Percentiles rank a stretch among this genome's conserved stretches.
Evolutionary conservation across 805 yeast species (phyloP).

Genomic region (Starmerella apicola): DNA sequence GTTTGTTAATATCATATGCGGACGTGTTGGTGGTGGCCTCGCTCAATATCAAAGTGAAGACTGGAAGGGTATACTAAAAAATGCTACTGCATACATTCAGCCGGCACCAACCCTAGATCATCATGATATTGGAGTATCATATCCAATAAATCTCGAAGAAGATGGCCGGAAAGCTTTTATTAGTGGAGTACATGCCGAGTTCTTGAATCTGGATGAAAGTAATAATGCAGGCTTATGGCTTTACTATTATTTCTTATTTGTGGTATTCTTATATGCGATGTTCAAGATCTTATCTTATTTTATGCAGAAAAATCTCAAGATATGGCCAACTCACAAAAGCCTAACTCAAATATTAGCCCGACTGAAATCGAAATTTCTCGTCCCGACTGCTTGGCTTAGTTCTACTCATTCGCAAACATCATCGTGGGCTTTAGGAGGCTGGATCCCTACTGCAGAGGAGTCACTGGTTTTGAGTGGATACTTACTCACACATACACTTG

Average conservation of each 20-base stretch:
- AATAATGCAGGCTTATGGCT: conserved; percentile 11
- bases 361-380: neutral
- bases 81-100: conserved; percentile 7
- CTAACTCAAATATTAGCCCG: neutral
- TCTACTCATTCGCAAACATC: conserved; percentile 5
- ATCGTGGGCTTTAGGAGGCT: conserved; percentile 13
- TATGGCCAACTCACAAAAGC: too few species aligned
- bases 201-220: conserved; percentile 10
- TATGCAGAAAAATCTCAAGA: too few species aligned
- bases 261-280: neutral
- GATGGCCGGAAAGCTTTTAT: neutral
- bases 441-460: conserved; percentile 7
- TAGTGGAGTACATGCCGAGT: conserved; percentile 11
- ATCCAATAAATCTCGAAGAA: conserved; percentile 5
- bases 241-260: conserved; percentile 6
- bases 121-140: neutral
- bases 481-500: conserved; percentile 7
- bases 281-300: too few species aligned
- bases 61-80: neutral
- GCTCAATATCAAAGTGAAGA: conserved; percentile 1
- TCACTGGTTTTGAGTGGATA: conserved; percentile 4
- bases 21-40: conserved; percentile 9
- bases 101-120: neutral
- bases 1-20: conserved; percentile 9
- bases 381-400: conserved; percentile 8